Base-by-base conservation (phyloP, 164 flowering plant genomes). In the Vitis labrusca region DNA sequence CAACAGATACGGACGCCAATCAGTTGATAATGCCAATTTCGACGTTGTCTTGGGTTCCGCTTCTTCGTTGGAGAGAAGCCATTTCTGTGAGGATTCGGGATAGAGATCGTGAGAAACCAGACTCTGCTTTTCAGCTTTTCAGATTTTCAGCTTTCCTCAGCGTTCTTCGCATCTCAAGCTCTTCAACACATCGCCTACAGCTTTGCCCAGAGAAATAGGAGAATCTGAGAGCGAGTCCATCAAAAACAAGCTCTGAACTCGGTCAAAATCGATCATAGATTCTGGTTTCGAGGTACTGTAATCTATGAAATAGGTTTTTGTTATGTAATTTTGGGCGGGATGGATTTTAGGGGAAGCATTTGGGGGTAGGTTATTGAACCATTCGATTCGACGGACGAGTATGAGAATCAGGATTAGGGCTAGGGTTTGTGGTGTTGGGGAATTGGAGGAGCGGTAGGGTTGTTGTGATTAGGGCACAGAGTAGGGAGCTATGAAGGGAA, bases 401-500 rank as follows among this genome's bases (percentile, higher is more conserved):
- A 29, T 55, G 59, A 17, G 15, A 66, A 27, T 66, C 61, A 51
- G 56, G 51, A 49, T 65, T 63, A 19, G 64, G 63, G 15, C 58
- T 71, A 66, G 77, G 68, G 51, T 61, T 69, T 50, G 10, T 30
- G 5, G 47, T 27, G 47, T 62, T 29, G 55, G 67, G 47, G 54
- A 15, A 14, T 62, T 65, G 52, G 67, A 54, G 72, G 13, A 5
- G 30, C 27, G 61, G 3, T 32, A 13, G 58, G 74, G 65, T 70
- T 76, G 66, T 70, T 10, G 27, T 52, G 71, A 69, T 51, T 71
- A 49, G 77, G 71, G 71, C 57, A 61, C 56, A 19, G 58, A 70
- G 15, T 44, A 30, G 67, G n/a, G n/a, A 66, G 74, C 47, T 27
- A 90, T 91, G 94, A 90, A 81, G 65, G 83, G 94, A 51, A 77